phyloP scores from a whole-genome alignment of 2,329 filamentous ascomycete species.

The Cordyceps fumosorosea region DNA sequence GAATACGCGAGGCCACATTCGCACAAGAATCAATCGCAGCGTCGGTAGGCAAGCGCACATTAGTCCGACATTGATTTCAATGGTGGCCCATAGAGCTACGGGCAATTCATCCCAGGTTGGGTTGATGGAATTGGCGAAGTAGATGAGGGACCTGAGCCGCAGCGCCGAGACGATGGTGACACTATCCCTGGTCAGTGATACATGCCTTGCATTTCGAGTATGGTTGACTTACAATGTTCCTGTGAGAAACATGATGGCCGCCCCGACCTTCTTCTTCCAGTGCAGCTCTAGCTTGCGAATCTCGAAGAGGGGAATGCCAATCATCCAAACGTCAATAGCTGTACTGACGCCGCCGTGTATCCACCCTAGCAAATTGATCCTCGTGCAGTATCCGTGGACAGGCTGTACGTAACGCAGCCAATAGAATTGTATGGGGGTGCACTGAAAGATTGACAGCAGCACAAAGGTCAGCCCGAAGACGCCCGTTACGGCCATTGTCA shows the following conservation, averaged over 20 bases:
- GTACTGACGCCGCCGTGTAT: slow-evolving; percentile 47
- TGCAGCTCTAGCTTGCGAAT: slow-evolving; percentile 36
- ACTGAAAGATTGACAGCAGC: slow-evolving; percentile 43
- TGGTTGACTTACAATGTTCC: slow-evolving; percentile 34
- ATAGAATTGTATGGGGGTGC: slow-evolving; percentile 42
- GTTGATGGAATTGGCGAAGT: slow-evolving; percentile 18
- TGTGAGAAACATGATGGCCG: slow-evolving; percentile 44
- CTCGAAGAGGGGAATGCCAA: slow-evolving; percentile 43
- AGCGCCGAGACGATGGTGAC: slow-evolving; percentile 20
- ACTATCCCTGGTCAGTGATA: slow-evolving; percentile 5
- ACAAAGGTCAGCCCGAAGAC: slow-evolving; percentile 36
- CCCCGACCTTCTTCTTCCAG: slow-evolving; percentile 42
- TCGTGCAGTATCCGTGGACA: slow-evolving; percentile 40
- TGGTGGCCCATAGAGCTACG: slow-evolving; percentile 18
- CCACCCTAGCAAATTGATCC: slow-evolving; percentile 44
- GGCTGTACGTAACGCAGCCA: slow-evolving; percentile 46
- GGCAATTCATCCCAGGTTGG: slow-evolving; percentile 18
- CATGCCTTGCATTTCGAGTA: background rate
- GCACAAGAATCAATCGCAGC: slow-evolving; percentile 19
- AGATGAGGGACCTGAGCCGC: slow-evolving; percentile 16
- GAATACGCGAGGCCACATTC: slow-evolving; percentile 11
- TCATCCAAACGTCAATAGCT: slow-evolving; percentile 44
- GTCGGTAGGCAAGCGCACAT: slow-evolving; percentile 21
- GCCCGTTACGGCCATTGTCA: slow-evolving; percentile 32
- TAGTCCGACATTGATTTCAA: slow-evolving; percentile 21